Conservation (phyloP, 2,329 filamentous ascomycete genomes). For the Piedraia hortae region DNA sequence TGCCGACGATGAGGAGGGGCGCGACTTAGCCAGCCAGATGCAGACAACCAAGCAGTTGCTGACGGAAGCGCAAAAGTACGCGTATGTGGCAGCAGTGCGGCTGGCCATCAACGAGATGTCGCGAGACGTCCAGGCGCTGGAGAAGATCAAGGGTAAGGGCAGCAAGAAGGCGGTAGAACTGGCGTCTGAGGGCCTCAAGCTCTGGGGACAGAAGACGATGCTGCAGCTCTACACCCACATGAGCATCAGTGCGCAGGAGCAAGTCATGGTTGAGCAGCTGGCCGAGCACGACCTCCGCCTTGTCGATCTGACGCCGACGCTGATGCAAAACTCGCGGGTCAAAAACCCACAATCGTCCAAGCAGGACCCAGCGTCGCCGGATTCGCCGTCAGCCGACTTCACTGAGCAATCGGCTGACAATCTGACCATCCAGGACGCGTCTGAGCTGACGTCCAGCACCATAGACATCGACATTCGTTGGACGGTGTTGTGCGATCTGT, state of each 20-base stretch:
- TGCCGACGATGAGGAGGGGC: conserved; percentile 38
- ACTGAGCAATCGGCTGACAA: conserved; percentile 39
- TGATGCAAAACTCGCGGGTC: conserved; percentile 80
- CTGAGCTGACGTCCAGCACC: conserved; percentile 52
- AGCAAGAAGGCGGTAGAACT: conserved; percentile 45
- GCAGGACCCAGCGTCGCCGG: conserved; percentile 18
- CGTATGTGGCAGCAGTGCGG: conserved; percentile 75
- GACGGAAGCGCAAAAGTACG: conserved; percentile 83
- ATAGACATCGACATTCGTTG: conserved; percentile 90
- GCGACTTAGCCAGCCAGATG: conserved; percentile 71
- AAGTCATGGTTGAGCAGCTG: conserved; percentile 96
- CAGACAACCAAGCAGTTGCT: conserved; percentile 86
- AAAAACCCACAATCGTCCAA: conserved; percentile 40
- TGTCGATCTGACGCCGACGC: conserved; percentile 50
- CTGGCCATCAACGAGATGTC: conserved; percentile 57
- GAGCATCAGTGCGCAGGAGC: conserved; percentile 76
- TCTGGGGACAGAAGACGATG: conserved; percentile 99
- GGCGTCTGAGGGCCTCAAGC: conserved; percentile 52
- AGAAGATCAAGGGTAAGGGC: conserved; percentile 34
- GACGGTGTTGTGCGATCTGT: conserved; percentile 90
- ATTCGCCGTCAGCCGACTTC: too few species aligned
- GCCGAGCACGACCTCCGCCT: conserved; percentile 75
- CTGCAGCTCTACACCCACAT: conserved; percentile 80
- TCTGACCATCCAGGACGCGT: conserved; percentile 54
- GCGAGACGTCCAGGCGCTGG: conserved; percentile 30